Base-by-base conservation (phyloP, 352 stramenopile species). In the Pythium biforme region DNA sequence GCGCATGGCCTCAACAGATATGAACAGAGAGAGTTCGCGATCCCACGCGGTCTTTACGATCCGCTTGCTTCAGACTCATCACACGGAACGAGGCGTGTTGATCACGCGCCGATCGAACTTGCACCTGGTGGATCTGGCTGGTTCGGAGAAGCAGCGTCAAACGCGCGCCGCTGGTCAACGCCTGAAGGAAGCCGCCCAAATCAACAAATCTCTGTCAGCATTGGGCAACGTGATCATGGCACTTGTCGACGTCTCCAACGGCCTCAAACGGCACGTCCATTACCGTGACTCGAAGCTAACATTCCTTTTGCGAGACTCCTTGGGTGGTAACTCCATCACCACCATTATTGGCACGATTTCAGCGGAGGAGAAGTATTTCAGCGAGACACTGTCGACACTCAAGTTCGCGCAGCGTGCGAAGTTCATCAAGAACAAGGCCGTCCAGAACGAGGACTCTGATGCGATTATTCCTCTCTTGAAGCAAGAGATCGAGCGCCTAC, bases 11-110 rank as follows among this genome's bases (percentile, higher is more conserved):
- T 88, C 91, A 3, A 99, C 97, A 0, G 80, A 98, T 33, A 99
- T 99, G 97, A 99, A 99, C 75, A 74, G 87, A 25, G 95, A 97
- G 63, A 98, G 89, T 40, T 98, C 92, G 60, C 82, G 97, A 14
- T 98, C 93, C 0, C 97, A 99, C 69, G 96, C 96, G 7, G 96
- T 99, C 23, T 99, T 99, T 65, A 98, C 96, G 15, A 79, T 99
- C 22, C 89, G 94, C 50, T 57, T 99, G 41, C 83, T 98, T 61
- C 88, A 90, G 23, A 87, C 76, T 4, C 69, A 92, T 48, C 76
- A 85, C 26, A 89, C 84, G 14, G 70, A 75, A 4, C 64, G 70
- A 31, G 85, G 83, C 20, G 70, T 86, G 17, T 64, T 81, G 22
- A 73, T 90, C 46, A 94, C 78, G 1, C 74, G 84, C 8, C 74